Evolutionary conservation across 2,329 filamentous ascomycete genomes (phyloP).

Genomic region (Aspergillus persii): DNA sequence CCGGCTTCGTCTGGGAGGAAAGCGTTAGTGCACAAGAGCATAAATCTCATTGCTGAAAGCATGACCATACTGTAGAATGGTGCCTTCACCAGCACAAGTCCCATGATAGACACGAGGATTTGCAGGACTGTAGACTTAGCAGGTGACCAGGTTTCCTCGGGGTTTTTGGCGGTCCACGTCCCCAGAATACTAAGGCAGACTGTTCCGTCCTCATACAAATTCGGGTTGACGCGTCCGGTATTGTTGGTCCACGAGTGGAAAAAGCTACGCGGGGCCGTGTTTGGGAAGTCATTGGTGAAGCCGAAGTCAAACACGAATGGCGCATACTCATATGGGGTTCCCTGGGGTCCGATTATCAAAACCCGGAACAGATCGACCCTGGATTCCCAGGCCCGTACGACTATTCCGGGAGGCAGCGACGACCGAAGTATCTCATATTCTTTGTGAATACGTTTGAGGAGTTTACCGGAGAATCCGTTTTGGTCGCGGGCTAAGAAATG

Average conservation of each 20-base stretch:
- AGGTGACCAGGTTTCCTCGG: conserved; percentile 55
- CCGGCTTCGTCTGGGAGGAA: conserved; percentile 55
- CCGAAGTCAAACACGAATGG: conserved; percentile 62
- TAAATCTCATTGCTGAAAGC: background rate
- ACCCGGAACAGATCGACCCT: conserved; percentile 59
- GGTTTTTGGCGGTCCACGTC: conserved; percentile 56
- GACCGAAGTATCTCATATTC: conserved; percentile 58
- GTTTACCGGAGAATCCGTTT: conserved; percentile 20
- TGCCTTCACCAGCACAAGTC: conserved; percentile 57
- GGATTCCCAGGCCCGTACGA: conserved; percentile 59
- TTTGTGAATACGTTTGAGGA: conserved; percentile 52
- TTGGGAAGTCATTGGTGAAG: conserved; percentile 51
- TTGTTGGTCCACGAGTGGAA: conserved; percentile 60
- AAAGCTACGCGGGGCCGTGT: conserved; percentile 52
- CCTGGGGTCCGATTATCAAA: conserved; percentile 57
- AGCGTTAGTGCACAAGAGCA: background rate
- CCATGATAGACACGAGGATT: conserved; percentile 56
- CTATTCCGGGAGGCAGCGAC: conserved; percentile 56
- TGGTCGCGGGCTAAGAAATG: conserved; percentile 34
- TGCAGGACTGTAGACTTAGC: conserved; percentile 56
- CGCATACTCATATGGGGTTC: conserved; percentile 61
- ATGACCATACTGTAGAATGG: conserved; percentile 56
- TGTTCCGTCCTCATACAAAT: conserved; percentile 62
- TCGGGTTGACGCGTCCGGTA: conserved; percentile 57
- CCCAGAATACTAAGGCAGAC: conserved; percentile 60